These are phyloP conservation scores for Lasiodiplodia theobromae DNA, from an alignment of 2,329 filamentous ascomycete genomes.

Conservation along the genomic window DNA sequence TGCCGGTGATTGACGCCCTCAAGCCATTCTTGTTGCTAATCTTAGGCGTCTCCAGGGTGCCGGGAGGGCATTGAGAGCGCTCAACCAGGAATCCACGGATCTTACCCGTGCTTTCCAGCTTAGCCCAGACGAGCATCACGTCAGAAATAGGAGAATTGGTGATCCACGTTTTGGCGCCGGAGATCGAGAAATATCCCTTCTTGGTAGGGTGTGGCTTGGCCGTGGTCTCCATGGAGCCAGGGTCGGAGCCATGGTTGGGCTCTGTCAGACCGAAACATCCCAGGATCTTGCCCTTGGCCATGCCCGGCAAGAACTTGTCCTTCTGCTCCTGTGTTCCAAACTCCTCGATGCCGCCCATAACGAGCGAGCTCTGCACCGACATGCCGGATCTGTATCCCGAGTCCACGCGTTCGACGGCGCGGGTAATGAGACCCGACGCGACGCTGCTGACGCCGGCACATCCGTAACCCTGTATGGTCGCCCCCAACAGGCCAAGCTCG, in stretches of 20 bases:
- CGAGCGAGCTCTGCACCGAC: slow-evolving; percentile 92
- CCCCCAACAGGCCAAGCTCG: slow-evolving; percentile 84
- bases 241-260: slow-evolving; percentile 91
- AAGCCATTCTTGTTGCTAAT: slow-evolving; percentile 97
- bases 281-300: slow-evolving; percentile 82
- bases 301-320: slow-evolving; percentile 77
- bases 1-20: slow-evolving; percentile 91
- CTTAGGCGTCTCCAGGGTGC: slow-evolving; percentile 87
- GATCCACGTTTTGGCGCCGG: slow-evolving; percentile 92
- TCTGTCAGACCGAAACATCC: slow-evolving; percentile 92
- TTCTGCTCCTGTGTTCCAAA: slow-evolving; percentile 89
- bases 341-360: slow-evolving; percentile 90
- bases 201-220: slow-evolving; percentile 86
- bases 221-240: slow-evolving; percentile 86
- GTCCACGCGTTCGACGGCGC: slow-evolving; percentile 89
- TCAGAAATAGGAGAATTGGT: slow-evolving; percentile 92
- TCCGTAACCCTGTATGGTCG: slow-evolving; percentile 85
- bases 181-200: slow-evolving; percentile 80
- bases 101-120: slow-evolving; percentile 88
- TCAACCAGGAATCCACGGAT: slow-evolving; percentile 94
- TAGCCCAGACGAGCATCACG: slow-evolving; percentile 89
- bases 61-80: slow-evolving; percentile 80
- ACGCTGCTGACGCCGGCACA: slow-evolving; percentile 89
- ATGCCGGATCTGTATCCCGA: slow-evolving; percentile 91
- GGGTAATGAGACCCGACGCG: slow-evolving; percentile 86